These are phyloP conservation scores for Fagus sylvatica DNA, from an alignment of 306 rosid species.

Conservation along the genomic window DNA sequence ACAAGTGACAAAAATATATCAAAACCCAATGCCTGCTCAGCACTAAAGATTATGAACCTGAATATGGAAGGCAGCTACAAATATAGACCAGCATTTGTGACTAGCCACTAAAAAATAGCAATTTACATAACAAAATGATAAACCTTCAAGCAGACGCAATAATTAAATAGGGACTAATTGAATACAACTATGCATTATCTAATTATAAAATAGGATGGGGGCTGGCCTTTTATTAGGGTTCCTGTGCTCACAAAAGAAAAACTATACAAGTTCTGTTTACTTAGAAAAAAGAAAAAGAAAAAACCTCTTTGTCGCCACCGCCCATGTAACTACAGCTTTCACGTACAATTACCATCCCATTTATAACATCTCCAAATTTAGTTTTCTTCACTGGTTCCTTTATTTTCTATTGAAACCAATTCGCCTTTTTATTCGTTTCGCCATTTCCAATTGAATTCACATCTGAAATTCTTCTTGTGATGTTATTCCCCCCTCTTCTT, in stretches of 20 bases:
- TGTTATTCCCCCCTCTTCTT: neutral
- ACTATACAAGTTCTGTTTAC: constrained; percentile 37
- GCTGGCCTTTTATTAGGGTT: constrained; percentile 18
- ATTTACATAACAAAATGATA: neutral
- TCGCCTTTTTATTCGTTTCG: constrained; percentile 29
- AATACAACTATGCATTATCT: neutral
- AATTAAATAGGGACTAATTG: neutral
- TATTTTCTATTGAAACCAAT: constrained; percentile 24
- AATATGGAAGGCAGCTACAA: too few relatives aligned
- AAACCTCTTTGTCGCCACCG: constrained; percentile 19
- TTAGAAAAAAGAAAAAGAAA: constrained; percentile 21
- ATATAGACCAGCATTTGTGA: neutral
- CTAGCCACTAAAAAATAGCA: neutral
- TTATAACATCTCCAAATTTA: constrained; percentile 13
- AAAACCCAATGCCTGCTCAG: too few relatives aligned
- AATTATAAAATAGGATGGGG: neutral
- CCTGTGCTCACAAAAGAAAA: constrained; percentile 26
- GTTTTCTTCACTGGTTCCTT: constrained; percentile 23
- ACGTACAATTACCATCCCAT: constrained; percentile 19
- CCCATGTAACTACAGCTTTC: constrained; percentile 40
- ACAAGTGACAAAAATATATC: too few relatives aligned
- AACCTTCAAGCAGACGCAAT: neutral
- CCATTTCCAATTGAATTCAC: constrained; percentile 31
- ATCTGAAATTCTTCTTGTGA: constrained; percentile 23
- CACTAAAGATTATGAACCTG: too few relatives aligned